A percentile compares a stretch with the other conserved stretches of the same genome.
phyloP scores from a whole-genome alignment of 352 stramenopile species.

The Aphanomyces cochlioides region DNA sequence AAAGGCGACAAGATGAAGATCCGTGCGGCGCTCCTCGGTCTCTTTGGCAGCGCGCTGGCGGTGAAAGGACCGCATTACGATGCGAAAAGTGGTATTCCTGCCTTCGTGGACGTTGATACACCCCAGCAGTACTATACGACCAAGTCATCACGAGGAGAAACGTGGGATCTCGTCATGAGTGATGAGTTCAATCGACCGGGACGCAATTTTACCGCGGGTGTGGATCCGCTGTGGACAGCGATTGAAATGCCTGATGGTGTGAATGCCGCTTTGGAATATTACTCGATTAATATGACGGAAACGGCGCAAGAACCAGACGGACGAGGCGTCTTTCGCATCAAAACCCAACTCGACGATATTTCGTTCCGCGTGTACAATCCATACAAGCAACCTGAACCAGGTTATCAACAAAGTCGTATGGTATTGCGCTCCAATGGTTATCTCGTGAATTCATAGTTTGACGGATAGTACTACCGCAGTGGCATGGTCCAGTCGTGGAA shows the following conservation, averaged over 20 bases:
- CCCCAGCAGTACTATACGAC: conserved; percentile 33
- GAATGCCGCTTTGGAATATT: conserved; percentile 86
- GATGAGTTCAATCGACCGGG: conserved; percentile 85
- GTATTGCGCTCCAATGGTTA: not conserved
- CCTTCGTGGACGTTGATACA: conserved; percentile 50
- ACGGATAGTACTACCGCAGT: conserved; percentile 40
- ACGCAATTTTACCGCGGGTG: conserved; percentile 78
- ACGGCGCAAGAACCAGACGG: conserved; percentile 41
- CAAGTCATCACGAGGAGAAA: conserved; percentile 38
- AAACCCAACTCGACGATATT: conserved; percentile 39
- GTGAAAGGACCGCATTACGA: conserved; percentile 6
- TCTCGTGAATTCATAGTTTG: not conserved
- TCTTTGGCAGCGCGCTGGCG: not conserved
- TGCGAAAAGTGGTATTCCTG: conserved; percentile 41
- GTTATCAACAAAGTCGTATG: conserved; percentile 34
- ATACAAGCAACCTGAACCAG: conserved; percentile 37
- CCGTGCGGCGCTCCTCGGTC: not conserved
- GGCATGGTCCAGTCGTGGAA: conserved; percentile 93
- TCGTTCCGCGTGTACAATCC: conserved; percentile 52
- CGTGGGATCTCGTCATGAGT: conserved; percentile 64
- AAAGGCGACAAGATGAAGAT: not conserved
- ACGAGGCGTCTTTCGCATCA: conserved; percentile 47
- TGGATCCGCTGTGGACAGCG: conserved; percentile 89
- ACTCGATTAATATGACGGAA: conserved; percentile 77
- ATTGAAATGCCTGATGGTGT: conserved; percentile 90